Base-by-base conservation (phyloP, 2,329 filamentous ascomycete genomes). In the Talaromyces sp. region DNA sequence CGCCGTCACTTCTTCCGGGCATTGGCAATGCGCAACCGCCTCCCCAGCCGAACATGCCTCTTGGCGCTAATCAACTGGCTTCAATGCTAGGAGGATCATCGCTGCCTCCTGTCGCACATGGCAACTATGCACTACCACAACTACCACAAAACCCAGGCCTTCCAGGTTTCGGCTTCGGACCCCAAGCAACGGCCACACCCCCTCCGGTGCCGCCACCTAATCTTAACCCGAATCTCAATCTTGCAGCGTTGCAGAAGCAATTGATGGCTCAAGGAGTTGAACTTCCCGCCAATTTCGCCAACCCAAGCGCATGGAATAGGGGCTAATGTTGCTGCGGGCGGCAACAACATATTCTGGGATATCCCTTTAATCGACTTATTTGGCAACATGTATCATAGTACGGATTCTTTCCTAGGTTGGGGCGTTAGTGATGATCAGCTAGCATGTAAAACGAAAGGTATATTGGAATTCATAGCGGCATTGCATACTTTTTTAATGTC, bases 131-230 rank as follows among this genome's bases (percentile, higher is more conserved):
- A 42, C 49, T 2, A 11, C 67, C 72, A 17, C 70, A 70, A 47
- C 4, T 13, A 19, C 67, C 72, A 17, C 70, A 69, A 17, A 71
- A 70, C 28, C 70, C 71, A 53, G 72, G 73, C 30, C 70, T 77
- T n/a, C 71, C 71, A 52, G 73, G 72, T 0, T 76, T 77, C 60
- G 68, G 71, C 8, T 70, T 74, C 67, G 75, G 77, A 32, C 77
- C 77, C 5, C 78, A 76, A 10, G 77, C 81, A n/a, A 76, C 79
- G 0, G 78, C 82, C 64, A 71, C 83, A 19, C 81, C 82, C 3
- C 75, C 71, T 30, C 33, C 33, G 7, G 36, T 57, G 25, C 52
- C 47, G 47, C 61, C 44, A 33, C 55, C 62, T 63, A 75, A 75
- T 54, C 66, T 76, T 56, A 70, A 76, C 56, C 73, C 77, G 64